Conservation (phyloP, 495 filamentous ascomycete species). For the Penicillium arizonense region DNA sequence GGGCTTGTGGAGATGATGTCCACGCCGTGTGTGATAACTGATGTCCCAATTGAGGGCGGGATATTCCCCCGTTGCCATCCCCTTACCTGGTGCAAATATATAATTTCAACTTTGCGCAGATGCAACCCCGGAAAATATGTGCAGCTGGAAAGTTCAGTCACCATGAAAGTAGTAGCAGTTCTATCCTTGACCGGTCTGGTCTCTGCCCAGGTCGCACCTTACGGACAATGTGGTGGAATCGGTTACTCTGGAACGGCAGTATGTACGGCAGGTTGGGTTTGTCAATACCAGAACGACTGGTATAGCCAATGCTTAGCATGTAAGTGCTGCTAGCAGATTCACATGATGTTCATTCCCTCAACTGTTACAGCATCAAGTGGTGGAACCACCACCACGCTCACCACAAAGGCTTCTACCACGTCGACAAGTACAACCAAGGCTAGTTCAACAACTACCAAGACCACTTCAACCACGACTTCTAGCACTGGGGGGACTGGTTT, state of each 20-base stretch:
- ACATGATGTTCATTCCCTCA: not conserved
- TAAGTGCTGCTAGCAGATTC: not conserved
- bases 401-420: not conserved
- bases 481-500: constrained; percentile 33
- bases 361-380: not conserved
- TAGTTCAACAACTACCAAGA: constrained; percentile 11
- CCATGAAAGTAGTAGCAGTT: constrained; percentile 8
- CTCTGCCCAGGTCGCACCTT: constrained; percentile 26
- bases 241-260: constrained; percentile 24
- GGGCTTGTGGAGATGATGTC: not conserved
- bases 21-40: not conserved
- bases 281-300: constrained; percentile 32
- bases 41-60: constrained; percentile 13
- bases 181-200: constrained; percentile 21
- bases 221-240: constrained; percentile 36
- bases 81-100: too few species aligned
- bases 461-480: constrained; percentile 10
- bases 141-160: not conserved
- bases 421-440: constrained; percentile 1
- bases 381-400: constrained; percentile 3
- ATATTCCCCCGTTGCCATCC: not conserved
- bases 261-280: constrained; percentile 32
- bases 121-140: not conserved
- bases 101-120: not conserved
- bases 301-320: constrained; percentile 38